Base-by-base conservation (phyloP, 768 basidiomycete genomes). In the Astraeus odoratus region DNA sequence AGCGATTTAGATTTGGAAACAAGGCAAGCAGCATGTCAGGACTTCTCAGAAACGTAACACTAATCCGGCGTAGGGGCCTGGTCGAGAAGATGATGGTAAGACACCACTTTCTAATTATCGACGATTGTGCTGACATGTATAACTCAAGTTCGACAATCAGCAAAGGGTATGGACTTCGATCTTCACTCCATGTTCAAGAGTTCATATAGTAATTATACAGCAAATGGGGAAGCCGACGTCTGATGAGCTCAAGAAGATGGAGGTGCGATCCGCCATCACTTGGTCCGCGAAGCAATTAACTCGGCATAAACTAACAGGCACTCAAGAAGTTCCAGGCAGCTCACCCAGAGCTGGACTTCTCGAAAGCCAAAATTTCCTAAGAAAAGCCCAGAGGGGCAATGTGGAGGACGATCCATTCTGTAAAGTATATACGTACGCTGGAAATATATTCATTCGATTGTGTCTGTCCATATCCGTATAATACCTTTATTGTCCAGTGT, bases 61-160 rank as follows among this genome's bases (percentile, higher is more conserved):
- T 56, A 34, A 60, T 43, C 3, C 30, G 30, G 39, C 29, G 2
- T 57, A 89, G 96, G 53, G 92, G 88, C 2, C 87, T 99, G 88
- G 96, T 99, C 3, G 96, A 99, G 67, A 99, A 99, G 73, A 99
- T 99, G 96, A 98, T 99, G 95, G 95, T 95, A 68, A 55, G 85
- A 44, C 50, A 8, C 38, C 15, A 8, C 13, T 20, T 39, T 31
- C 18, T 30, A 36, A 8, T 39, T 31, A 6, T 43, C 16, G 10
- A 39, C 37, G 8, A 27, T 18, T 33, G 29, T 29, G 48, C 55
- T 51, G 34, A 62, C 26, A 3, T 37, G 33, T 38, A 13, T 41
- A n/a, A 30, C 23, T 55, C 43, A 52, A 73, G 70, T 73, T 72
- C 39, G 68, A 70, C 49, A 71, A 70, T 43, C 71, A 72, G 43